phyloP scores from a whole-genome alignment of 2,329 filamentous ascomycete species.

The Stemphylium beticola region DNA sequence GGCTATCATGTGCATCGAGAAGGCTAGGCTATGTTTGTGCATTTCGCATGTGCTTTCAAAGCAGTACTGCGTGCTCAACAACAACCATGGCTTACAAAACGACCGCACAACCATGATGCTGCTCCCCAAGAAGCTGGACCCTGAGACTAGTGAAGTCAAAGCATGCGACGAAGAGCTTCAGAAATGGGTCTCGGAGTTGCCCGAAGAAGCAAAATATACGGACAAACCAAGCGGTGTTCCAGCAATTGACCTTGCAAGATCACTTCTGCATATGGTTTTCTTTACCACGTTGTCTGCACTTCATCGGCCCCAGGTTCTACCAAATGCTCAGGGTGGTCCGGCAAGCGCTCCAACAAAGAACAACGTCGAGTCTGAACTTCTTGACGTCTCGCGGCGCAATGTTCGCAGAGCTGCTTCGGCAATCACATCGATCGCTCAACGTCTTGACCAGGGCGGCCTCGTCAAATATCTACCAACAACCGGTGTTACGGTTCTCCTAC shows the following conservation, averaged over 20 bases:
- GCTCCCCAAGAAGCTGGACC: constrained; percentile 83
- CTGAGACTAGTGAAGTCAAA: constrained; percentile 81
- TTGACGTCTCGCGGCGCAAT: constrained; percentile 81
- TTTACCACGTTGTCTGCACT: constrained; percentile 89
- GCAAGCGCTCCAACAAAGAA: constrained; percentile 52
- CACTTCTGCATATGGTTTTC: constrained; percentile 92
- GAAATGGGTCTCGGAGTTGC: constrained; percentile 76
- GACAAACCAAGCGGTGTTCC: constrained; percentile 64
- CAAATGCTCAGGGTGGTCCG: constrained; percentile 65
- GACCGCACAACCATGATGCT: constrained; percentile 84
- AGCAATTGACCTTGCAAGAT: constrained; percentile 73
- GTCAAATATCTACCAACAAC: constrained; percentile 85
- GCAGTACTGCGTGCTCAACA: constrained; percentile 89
- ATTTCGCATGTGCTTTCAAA: constrained; percentile 88
- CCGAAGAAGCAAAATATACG: constrained; percentile 72
- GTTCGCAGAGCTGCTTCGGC: constrained; percentile 84
- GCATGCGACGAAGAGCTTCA: constrained; percentile 79
- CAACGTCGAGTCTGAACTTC: constrained; percentile 65
- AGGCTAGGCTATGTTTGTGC: constrained; percentile 86
- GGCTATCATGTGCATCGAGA: constrained; percentile 88
- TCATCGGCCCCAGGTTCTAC: constrained; percentile 88
- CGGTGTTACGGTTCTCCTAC: constrained; percentile 87
- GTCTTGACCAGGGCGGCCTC: constrained; percentile 73
- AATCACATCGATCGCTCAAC: constrained; percentile 82
- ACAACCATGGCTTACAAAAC: constrained; percentile 74